Percentiles rank a stretch among this genome's conserved stretches.
Conservation (phyloP, 2,329 filamentous ascomycete genomes). For the Colletotrichum gigasporum region DNA sequence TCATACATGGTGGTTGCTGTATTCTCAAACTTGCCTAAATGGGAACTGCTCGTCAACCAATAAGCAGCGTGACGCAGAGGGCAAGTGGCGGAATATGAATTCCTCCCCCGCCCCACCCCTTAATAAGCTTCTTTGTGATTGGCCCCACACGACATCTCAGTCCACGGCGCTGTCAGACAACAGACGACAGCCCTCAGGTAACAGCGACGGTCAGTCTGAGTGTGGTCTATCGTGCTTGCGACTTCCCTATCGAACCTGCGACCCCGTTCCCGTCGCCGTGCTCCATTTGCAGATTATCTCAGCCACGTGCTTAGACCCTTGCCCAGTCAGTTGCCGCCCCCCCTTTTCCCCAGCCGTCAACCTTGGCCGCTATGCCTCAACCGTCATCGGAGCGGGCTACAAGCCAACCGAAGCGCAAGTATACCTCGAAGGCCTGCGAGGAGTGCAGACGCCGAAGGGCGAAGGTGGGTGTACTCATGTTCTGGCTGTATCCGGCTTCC, state of each 20-base stretch:
- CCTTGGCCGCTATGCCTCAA: constrained; percentile 14
- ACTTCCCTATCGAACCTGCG: background rate
- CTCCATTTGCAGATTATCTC: background rate
- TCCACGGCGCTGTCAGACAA: background rate
- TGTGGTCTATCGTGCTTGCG: background rate
- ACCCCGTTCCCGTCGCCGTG: background rate
- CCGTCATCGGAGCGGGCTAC: constrained; percentile 19
- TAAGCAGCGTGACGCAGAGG: constrained; percentile 7
- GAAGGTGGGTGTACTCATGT: constrained; percentile 38
- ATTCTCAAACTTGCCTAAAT: no score
- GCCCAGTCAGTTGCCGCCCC: background rate
- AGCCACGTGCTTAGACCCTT: constrained; percentile 8
- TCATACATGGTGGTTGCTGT: no score
- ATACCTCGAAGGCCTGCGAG: constrained; percentile 43
- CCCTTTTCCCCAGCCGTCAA: background rate
- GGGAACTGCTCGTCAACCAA: background rate
- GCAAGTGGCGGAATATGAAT: constrained; percentile 23
- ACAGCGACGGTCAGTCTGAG: background rate
- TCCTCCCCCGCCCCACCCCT: constrained; percentile 4
- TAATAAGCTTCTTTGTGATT: constrained; percentile 19
- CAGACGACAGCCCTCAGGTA: background rate
- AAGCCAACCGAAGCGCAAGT: constrained; percentile 31
- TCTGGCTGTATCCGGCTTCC: background rate
- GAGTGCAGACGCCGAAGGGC: constrained; percentile 46
- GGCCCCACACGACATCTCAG: background rate